Conservation (phyloP, 176 grass and related monocot species). For the Oryza longistaminata region DNA sequence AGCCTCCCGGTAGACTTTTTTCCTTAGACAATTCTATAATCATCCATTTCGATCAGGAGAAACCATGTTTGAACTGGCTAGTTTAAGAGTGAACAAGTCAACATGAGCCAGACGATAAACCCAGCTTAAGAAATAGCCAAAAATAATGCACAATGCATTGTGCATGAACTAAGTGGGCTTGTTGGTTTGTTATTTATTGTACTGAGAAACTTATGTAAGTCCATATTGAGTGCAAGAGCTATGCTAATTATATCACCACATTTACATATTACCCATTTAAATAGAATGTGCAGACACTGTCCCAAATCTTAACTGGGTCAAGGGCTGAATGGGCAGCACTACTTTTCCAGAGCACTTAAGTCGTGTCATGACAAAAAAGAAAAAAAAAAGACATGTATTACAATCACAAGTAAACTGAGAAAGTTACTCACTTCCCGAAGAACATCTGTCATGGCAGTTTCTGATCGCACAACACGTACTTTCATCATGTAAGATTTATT, state of each 20-base stretch:
- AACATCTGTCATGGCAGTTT: conserved; percentile 99
- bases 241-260: neutral
- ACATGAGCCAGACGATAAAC: neutral
- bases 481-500: conserved; percentile 75
- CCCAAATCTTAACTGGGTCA: neutral
- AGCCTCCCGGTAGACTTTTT: neutral
- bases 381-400: neutral
- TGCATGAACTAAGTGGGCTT: neutral
- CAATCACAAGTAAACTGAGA: neutral
- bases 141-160: neutral
- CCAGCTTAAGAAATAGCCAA: neutral
- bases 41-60: neutral
- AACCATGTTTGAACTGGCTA: neutral
- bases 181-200: neutral
- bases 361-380: conserved; percentile 14
- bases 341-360: conserved; percentile 17
- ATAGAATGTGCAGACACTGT: neutral
- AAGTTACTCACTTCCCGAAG: conserved; percentile 71
- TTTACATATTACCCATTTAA: neutral
- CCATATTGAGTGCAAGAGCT: neutral
- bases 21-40: neutral
- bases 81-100: neutral
- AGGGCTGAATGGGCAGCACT: neutral
- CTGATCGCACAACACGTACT: conserved; percentile 62
- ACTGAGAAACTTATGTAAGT: neutral